Evolutionary conservation across 164 flowering plant genomes (phyloP), one percentile per base, ranked within the genome.

Genomic region (Piper betle): DNA sequence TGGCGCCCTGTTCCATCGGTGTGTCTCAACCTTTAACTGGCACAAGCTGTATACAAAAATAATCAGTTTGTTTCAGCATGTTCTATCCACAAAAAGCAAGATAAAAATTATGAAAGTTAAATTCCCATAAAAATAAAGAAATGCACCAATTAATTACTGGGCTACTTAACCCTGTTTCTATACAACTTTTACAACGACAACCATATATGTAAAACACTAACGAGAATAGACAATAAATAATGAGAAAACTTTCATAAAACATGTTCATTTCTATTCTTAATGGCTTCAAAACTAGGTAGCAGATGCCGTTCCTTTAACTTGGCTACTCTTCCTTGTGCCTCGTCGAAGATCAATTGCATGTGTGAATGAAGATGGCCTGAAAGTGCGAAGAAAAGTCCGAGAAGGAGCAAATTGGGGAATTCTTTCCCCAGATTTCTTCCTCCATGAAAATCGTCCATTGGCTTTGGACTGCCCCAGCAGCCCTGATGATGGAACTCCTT

Each of bases 301-400:
- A 6, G 73, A 53, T 59, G 74, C 76, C 74, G 79, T 82, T 42
- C 79, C 72, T 65, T 74, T 83, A 18, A 67, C 68, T 64, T 69
- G 70, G 57, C 38, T 43, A 39, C 41, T 52, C 15, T 19, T 53
- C 15, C 25, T 62, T n/a, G 43, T 48, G 15, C 52, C 70, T 57
- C 54, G 62, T 25, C 58, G 60, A 20, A 78, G 64, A 73, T 83
- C 79, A 75, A 77, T 69, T 0, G 88, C 69, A 17, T 76, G 68
- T 15, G 81, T 79, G 38, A 79, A 8, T 16, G 86, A 62, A 46
- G 85, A 72, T 17, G 84, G 84, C 67, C 71, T 77, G 52, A 84
- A 74, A 17, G 81, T 62, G 18, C 72, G 78, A 48, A 79, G 60
- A 60, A 79, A 73, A 33, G 66, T 76, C 37, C 83, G 66, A 25